Conservation (phyloP, 208 protist species). For the Wallacemonas collosoma region DNA sequence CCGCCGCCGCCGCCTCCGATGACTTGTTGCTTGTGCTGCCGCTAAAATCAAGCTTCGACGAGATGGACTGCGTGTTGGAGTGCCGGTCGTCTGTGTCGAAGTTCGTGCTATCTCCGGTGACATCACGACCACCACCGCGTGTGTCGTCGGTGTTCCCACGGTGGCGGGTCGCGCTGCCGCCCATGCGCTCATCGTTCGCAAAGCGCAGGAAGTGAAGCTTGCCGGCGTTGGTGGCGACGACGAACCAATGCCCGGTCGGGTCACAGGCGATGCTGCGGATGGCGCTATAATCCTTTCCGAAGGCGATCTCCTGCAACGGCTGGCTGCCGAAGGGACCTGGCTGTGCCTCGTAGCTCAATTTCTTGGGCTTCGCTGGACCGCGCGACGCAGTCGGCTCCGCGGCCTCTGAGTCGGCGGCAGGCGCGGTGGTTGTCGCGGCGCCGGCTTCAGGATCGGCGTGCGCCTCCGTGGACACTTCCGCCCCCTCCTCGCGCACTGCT, state of each 20-base stretch:
- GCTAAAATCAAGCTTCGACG: slow-evolving; percentile 26
- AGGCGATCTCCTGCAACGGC: slow-evolving; percentile 79
- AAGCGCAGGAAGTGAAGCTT: slow-evolving; percentile 85
- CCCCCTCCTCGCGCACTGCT: neutral
- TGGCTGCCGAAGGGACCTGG: slow-evolving; percentile 29
- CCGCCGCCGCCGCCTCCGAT: slow-evolving; percentile 13
- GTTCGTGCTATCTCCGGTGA: neutral
- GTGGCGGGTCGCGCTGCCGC: slow-evolving; percentile 22
- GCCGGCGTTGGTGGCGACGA: slow-evolving; percentile 78
- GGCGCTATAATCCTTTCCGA: slow-evolving; percentile 78
- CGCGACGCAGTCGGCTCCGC: slow-evolving; percentile 3
- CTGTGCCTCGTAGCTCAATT: slow-evolving; percentile 9
- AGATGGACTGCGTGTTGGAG: slow-evolving; percentile 14
- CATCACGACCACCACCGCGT: neutral
- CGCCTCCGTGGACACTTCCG: neutral
- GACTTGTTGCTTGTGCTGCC: slow-evolving; percentile 9
- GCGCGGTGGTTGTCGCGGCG: slow-evolving; percentile 7
- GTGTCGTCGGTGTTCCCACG: neutral
- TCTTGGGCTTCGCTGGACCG: neutral
- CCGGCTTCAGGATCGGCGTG: slow-evolving; percentile 9
- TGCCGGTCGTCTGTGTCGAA: neutral
- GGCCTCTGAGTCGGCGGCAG: neutral
- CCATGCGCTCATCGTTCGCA: slow-evolving; percentile 30
- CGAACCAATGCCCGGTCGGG: slow-evolving; percentile 70
- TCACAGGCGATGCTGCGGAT: slow-evolving; percentile 83